Evolutionary conservation across 345 rosid genomes (phyloP).

Genomic region (Toxicodendron radicans): DNA sequence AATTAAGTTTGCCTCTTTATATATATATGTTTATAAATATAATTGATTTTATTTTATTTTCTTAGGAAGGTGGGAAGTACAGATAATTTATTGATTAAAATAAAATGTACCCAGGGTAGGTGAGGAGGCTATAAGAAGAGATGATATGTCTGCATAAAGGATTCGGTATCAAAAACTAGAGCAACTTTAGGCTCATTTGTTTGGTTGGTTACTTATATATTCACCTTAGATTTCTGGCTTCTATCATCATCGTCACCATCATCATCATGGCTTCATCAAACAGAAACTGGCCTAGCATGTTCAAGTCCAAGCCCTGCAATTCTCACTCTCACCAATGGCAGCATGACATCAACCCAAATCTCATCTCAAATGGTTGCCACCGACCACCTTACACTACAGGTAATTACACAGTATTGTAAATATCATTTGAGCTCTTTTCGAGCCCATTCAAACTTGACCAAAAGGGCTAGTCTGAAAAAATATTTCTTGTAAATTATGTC

Average conservation of each 20-base stretch:
- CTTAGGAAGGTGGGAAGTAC: conserved; percentile 18
- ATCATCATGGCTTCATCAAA: conserved; percentile 91
- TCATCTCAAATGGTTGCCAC: conserved; percentile 55
- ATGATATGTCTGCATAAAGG: conserved; percentile 42
- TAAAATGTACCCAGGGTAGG: conserved; percentile 36
- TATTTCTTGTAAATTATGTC: neutral
- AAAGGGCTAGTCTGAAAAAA: too few relatives aligned
- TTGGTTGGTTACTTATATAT: conserved; percentile 27
- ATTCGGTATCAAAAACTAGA: conserved; percentile 39
- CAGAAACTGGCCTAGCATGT: conserved; percentile 99
- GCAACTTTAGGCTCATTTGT: conserved; percentile 29
- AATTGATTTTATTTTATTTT: conserved; percentile 1
- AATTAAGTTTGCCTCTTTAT: neutral
- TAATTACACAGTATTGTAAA: conserved; percentile 20
- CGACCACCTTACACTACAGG: conserved; percentile 65
- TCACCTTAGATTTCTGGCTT: conserved; percentile 4
- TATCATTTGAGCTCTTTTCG: neutral
- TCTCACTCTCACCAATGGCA: conserved; percentile 81
- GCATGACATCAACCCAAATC: conserved; percentile 72
- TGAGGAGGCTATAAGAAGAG: conserved; percentile 60
- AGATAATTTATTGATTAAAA: conserved; percentile 23
- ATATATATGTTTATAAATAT: conserved; percentile 2
- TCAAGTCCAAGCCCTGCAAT: conserved; percentile 95
- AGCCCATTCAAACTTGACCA: neutral
- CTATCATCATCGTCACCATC: conserved; percentile 17